Evolutionary conservation across 2,329 filamentous ascomycete species (phyloP).

Genomic region (Nemania abortiva): DNA sequence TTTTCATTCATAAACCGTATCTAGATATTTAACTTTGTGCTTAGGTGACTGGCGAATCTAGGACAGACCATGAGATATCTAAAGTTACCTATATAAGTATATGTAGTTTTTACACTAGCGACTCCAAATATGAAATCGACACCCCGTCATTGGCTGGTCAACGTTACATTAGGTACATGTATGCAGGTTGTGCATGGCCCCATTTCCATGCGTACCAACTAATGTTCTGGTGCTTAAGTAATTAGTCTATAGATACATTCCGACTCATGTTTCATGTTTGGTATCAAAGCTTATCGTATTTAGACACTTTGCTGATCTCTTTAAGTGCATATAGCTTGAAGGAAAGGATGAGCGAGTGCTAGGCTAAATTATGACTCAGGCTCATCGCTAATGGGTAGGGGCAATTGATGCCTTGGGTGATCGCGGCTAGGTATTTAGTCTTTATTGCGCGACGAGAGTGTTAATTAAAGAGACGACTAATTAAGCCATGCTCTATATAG

Average conservation of each 20-base stretch:
- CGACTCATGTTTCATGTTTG: no score
- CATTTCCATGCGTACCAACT: background rate
- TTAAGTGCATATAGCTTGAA: background rate
- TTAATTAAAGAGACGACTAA: background rate
- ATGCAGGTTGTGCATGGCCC: constrained; percentile 2
- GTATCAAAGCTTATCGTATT: no score
- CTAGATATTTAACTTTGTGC: background rate
- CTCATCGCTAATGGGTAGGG: no score
- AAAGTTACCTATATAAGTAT: background rate
- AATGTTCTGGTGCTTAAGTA: no score
- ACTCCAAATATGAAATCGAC: background rate
- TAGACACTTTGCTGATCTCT: background rate
- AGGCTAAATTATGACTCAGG: no score
- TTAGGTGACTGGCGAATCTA: background rate
- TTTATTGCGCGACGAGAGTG: no score
- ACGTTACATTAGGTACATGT: constrained; percentile 15
- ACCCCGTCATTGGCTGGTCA: constrained; percentile 7
- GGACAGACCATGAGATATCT: background rate
- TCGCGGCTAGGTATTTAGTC: no score
- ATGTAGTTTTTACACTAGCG: background rate
- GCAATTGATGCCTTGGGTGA: no score
- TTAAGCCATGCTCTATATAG: no score
- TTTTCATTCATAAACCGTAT: background rate
- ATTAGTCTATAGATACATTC: no score
- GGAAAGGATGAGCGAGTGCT: no score